A percentile compares a stretch with the other conserved stretches of the same genome.
Conservation (phyloP, 2,329 filamentous ascomycete genomes). For the Fusarium armeniacum region DNA sequence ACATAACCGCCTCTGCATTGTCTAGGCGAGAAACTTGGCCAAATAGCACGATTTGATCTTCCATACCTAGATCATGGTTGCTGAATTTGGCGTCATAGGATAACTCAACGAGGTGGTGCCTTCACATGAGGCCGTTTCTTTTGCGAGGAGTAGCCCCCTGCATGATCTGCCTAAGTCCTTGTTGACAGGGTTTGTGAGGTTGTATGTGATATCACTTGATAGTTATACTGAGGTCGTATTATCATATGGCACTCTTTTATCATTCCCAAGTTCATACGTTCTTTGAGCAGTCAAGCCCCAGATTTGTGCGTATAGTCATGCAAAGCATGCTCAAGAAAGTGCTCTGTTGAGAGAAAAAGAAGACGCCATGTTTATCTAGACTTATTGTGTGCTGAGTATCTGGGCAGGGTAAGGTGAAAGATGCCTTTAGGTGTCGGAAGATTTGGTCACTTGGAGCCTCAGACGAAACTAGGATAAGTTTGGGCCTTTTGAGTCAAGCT, state of each 20-base stretch:
- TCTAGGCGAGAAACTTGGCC: constrained; percentile 19
- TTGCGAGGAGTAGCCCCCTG: neutral
- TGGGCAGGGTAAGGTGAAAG: neutral
- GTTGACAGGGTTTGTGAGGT: neutral
- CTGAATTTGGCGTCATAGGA: neutral
- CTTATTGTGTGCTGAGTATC: neutral
- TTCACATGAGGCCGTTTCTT: neutral
- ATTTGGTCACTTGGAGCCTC: neutral
- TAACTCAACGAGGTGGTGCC: neutral
- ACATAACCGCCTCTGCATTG: constrained; percentile 7
- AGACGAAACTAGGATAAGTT: neutral
- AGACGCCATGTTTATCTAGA: too few species aligned
- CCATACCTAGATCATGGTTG: neutral
- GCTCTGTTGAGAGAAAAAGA: neutral
- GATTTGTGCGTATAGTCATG: neutral
- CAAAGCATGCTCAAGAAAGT: neutral
- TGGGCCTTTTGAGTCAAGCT: neutral
- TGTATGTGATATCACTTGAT: neutral
- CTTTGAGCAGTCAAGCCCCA: neutral
- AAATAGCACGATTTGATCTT: constrained; percentile 3
- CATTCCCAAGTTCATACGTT: neutral
- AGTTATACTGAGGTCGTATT: neutral
- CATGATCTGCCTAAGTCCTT: neutral
- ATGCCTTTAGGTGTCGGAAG: neutral
- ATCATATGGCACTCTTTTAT: neutral